Conservation (phyloP, 257 asterid species). For the Solanum acaule region DNA sequence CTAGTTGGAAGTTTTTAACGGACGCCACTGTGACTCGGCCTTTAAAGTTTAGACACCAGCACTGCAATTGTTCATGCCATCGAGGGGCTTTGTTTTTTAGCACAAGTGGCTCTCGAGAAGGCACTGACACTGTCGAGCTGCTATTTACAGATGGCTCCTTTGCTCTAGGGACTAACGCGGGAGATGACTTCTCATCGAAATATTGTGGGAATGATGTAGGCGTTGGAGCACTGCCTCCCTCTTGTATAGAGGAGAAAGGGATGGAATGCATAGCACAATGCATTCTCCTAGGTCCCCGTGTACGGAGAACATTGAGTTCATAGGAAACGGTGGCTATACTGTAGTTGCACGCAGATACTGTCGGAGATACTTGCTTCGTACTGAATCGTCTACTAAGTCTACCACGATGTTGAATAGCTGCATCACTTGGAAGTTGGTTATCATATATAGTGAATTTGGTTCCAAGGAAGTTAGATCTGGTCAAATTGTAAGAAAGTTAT, state of each 20-base stretch:
- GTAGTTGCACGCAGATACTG: conserved; percentile 6
- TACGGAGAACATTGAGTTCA: conserved; percentile 16
- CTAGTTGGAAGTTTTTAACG: conserved; percentile 11
- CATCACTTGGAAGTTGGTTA: conserved; percentile 10
- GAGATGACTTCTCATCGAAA: not conserved
- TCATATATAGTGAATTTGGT: conserved; percentile 17
- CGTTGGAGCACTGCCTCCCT: conserved; percentile 9
- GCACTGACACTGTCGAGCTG: not conserved
- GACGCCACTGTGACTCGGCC: conserved; percentile 15
- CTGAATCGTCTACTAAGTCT: conserved; percentile 11
- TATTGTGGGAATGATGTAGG: conserved; percentile 7
- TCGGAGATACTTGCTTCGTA: conserved; percentile 8
- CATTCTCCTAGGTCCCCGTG: conserved; percentile 17
- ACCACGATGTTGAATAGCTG: not conserved
- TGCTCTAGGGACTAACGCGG: not conserved
- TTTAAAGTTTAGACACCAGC: conserved; percentile 15
- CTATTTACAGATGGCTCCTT: not conserved
- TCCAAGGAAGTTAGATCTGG: conserved; percentile 16
- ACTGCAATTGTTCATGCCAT: conserved; percentile 19
- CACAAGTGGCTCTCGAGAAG: not conserved
- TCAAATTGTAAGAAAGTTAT: not conserved
- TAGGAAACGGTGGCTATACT: conserved; percentile 6
- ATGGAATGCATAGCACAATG: conserved; percentile 10
- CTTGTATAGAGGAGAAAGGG: conserved; percentile 8
- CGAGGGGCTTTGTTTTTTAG: conserved; percentile 13